Evolutionary conservation across 768 basidiomycete genomes (phyloP), one percentile per base, ranked within the genome.

Genomic region (Tylopilus balloui): DNA sequence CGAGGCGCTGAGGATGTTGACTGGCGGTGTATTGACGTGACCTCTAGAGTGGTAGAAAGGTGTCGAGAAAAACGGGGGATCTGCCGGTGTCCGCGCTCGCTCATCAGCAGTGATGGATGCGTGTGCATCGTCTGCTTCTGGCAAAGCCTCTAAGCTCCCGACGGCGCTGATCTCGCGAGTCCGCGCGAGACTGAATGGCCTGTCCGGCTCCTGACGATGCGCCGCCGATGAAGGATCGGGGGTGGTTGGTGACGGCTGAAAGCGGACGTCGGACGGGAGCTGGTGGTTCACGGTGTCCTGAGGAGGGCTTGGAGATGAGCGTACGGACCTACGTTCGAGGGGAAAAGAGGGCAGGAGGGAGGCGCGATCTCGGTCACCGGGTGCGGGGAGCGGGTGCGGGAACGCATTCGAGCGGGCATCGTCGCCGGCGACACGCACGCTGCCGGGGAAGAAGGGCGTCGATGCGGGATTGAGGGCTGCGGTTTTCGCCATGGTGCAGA

Each of bases 361-460:
- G 56, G 69, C 68, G 51, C 72, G 73, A 64, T 59, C 66, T 38
- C 70, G 71, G 35, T 70, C 72, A 50, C 71, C 76, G 62, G 72
- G 71, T 52, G 71, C 64, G 56, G 74, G 73, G 64, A 74, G 75
- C 42, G 68, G 66, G 58, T 78, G 77, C 47, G 69, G 69, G 37
- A 78, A 65, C 51, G 70, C 71, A 59, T 64, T 68, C 42, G 66
- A 62, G 41, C 47, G 36, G 11, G 69, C 71, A 46, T 83, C 82
- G 50, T 84, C 81, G 48, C 82, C 83, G 59, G 63, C 71, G 56
- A 73, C 62, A 55, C 81, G 80, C 57, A 79, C 63, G 47, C 48
- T 60, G 47, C 84, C 85, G 53, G 88, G 88, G 66, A 88, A 88
- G 78, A 91, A 91, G 43, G 88, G 88, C 65, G 82, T 82, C 50